Conservation (phyloP, 495 filamentous ascomycete species). For the Talaromyces liani region DNA sequence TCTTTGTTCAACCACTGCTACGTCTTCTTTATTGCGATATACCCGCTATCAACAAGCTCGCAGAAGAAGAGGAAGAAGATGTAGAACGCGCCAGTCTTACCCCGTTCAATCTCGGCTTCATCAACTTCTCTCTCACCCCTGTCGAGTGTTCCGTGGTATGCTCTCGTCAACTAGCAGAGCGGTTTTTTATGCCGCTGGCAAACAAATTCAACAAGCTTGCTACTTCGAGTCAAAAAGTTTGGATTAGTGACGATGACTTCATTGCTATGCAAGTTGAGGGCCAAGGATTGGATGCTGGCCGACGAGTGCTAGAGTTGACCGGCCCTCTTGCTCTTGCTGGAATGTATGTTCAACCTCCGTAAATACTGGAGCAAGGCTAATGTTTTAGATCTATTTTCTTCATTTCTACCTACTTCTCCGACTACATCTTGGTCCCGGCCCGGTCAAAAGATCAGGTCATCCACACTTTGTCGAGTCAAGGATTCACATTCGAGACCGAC, state of each 20-base stretch:
- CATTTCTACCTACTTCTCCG: conserved; percentile 95
- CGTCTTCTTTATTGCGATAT: conserved; percentile 69
- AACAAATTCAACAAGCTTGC: conserved; percentile 28
- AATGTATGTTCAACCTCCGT: conserved; percentile 50
- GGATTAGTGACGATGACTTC: conserved; percentile 75
- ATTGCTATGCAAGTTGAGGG: conserved; percentile 83
- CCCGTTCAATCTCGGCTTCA: conserved; percentile 55
- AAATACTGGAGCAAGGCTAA: background rate
- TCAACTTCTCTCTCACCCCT: conserved; percentile 89
- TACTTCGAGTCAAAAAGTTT: conserved; percentile 43
- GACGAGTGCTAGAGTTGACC: conserved; percentile 85
- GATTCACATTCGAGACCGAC: conserved; percentile 76
- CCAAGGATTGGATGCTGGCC: conserved; percentile 86
- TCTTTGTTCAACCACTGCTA: conserved; percentile 76
- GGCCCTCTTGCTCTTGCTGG: conserved; percentile 85
- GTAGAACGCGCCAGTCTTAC: conserved; percentile 19
- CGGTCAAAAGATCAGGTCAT: conserved; percentile 67
- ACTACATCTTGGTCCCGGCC: conserved; percentile 87
- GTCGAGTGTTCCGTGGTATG: conserved; percentile 93
- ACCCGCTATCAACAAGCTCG: conserved; percentile 21
- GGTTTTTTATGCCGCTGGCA: conserved; percentile 67
- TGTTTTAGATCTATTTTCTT: conserved; percentile 77
- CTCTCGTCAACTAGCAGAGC: conserved; percentile 59
- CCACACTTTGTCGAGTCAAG: conserved; percentile 64
- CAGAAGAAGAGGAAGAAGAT: conserved; percentile 21